phyloP scores from a whole-genome alignment of 2,329 filamentous ascomycete species.

The Catunica adiposa region DNA sequence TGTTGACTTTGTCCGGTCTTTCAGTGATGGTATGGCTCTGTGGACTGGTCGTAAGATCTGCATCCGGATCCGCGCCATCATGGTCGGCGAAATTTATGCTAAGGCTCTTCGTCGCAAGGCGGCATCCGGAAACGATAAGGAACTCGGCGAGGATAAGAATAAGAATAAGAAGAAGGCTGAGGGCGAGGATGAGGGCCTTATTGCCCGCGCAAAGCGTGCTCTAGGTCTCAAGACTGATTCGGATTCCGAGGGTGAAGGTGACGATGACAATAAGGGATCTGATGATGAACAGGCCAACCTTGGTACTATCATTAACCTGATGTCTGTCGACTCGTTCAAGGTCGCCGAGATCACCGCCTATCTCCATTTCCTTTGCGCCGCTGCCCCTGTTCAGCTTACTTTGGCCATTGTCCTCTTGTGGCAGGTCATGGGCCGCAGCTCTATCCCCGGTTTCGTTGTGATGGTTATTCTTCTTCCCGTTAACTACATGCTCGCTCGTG shows the following conservation, averaged over 20 bases:
- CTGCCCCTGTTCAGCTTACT: slow-evolving; percentile 73
- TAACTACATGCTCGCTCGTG: slow-evolving; percentile 76
- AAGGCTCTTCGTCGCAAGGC: slow-evolving; percentile 88
- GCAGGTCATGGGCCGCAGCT: slow-evolving; percentile 77
- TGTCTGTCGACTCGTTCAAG: slow-evolving; percentile 99
- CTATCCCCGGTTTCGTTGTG: slow-evolving; percentile 78
- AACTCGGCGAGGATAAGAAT: slow-evolving; percentile 44
- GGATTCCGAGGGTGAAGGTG: slow-evolving; percentile 17
- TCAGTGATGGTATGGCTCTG: slow-evolving; percentile 70
- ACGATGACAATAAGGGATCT: slow-evolving; percentile 21
- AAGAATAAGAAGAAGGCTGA: slow-evolving; percentile 27
- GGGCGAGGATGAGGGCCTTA: slow-evolving; percentile 23
- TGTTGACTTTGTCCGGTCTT: slow-evolving; percentile 63
- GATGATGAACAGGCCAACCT: slow-evolving; percentile 67
- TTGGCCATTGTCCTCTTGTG: slow-evolving; percentile 73
- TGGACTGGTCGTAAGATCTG: slow-evolving; percentile 93
- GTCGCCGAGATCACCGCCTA: slow-evolving; percentile 90
- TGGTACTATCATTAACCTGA: slow-evolving; percentile 97
- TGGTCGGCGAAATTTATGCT: slow-evolving; percentile 93
- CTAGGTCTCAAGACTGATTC: slow-evolving; percentile 40
- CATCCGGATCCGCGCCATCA: slow-evolving; percentile 80
- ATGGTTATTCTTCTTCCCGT: slow-evolving; percentile 80
- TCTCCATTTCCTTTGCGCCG: slow-evolving; percentile 86
- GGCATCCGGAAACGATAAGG: slow-evolving; percentile 57
- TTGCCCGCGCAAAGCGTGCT: slow-evolving; percentile 36